These are phyloP conservation scores for Agrostemma githago DNA, from an alignment of 148 eudicot species.

Conservation along the genomic window DNA sequence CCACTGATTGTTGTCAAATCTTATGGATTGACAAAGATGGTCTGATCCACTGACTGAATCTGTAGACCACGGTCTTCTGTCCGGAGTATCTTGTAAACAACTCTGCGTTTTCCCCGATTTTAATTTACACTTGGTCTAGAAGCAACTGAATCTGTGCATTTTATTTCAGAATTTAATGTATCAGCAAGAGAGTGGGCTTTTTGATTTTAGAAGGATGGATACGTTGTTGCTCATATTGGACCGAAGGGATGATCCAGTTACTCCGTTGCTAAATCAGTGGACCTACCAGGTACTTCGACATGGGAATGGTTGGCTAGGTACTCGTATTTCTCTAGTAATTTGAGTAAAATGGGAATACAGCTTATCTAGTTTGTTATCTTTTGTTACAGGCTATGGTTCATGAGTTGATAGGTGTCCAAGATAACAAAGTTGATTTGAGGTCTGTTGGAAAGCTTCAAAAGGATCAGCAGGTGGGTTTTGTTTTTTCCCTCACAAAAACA, in stretches of 20 bases:
- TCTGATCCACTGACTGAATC: background rate
- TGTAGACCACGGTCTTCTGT: slow-evolving; percentile 2
- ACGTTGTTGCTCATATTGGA: slow-evolving; percentile 77
- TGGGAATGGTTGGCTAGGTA: slow-evolving; percentile 10
- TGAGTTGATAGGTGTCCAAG: slow-evolving; percentile 88
- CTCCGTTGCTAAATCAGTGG: slow-evolving; percentile 95
- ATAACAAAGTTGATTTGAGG: slow-evolving; percentile 87
- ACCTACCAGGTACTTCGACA: slow-evolving; percentile 74
- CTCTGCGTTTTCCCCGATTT: background rate
- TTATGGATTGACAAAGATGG: background rate
- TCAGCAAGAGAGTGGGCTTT: slow-evolving; percentile 95
- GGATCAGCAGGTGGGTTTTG: slow-evolving; percentile 73
- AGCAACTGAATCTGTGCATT: slow-evolving; percentile 3
- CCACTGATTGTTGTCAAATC: background rate
- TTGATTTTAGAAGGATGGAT: slow-evolving; percentile 89
- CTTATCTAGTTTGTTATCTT: slow-evolving; percentile 20
- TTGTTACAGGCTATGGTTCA: slow-evolving; percentile 84
- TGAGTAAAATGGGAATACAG: slow-evolving; percentile 11
- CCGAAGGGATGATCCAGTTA: slow-evolving; percentile 95
- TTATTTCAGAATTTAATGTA: slow-evolving; percentile 81
- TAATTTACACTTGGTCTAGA: background rate
- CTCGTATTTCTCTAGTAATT: slow-evolving; percentile 7
- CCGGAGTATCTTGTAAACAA: background rate
- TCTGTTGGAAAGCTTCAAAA: slow-evolving; percentile 57
- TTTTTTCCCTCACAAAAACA: background rate